Percentiles rank a stretch among this genome's conserved stretches.
Conservation (phyloP, 169 alveolate species). For the Plasmodium cynomolgi region DNA sequence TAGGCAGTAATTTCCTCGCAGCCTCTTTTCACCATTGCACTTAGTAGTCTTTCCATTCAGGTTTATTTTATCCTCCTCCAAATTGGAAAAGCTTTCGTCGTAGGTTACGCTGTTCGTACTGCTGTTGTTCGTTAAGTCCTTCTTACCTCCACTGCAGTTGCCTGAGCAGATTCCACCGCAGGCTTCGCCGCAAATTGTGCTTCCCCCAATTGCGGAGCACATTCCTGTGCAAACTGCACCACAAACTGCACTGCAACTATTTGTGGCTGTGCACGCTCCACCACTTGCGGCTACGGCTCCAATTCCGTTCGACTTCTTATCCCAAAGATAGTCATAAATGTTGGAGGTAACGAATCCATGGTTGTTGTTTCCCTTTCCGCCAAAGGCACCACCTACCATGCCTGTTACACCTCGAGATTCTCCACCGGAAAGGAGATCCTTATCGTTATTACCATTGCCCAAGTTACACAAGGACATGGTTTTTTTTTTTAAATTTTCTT, state of each 20-base stretch:
- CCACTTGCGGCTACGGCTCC: background rate
- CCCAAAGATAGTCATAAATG: constrained; percentile 53
- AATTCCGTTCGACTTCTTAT: constrained; percentile 10
- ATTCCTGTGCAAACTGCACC: background rate
- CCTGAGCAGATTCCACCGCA: background rate
- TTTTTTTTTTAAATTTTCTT: background rate
- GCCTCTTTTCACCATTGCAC: constrained; percentile 7
- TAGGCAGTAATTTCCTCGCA: background rate
- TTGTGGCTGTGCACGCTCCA: background rate
- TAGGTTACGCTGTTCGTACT: constrained; percentile 12
- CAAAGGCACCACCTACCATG: background rate
- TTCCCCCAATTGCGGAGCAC: constrained; percentile 4
- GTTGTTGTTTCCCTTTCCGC: background rate
- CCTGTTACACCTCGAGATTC: constrained; percentile 11
- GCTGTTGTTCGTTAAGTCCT: background rate
- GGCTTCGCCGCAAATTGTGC: background rate
- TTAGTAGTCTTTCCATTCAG: background rate
- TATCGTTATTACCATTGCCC: constrained; percentile 31
- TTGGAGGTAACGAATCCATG: background rate
- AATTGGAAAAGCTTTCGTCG: background rate
- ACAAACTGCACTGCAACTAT: background rate
- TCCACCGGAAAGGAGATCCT: constrained; percentile 24
- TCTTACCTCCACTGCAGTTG: background rate
- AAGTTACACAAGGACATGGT: background rate
- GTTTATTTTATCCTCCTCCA: constrained; percentile 10